phyloP scores from a whole-genome alignment of 768 basidiomycete species.

The Lentinus brumalis region DNA sequence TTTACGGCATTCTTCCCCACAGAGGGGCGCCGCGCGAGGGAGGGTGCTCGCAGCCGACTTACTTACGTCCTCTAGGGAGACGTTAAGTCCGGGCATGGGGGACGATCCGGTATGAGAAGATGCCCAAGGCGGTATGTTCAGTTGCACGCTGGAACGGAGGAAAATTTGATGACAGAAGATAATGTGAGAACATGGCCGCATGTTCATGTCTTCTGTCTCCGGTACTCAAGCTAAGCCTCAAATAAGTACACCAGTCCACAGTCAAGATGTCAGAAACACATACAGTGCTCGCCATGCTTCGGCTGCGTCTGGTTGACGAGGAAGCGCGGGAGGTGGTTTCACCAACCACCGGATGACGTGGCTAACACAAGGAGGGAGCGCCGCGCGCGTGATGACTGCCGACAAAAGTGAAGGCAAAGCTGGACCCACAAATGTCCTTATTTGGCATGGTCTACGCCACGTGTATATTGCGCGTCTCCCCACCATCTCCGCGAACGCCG shows the following conservation, averaged over 20 bases:
- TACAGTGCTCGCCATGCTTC: too few relatives aligned
- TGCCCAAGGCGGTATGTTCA: background rate
- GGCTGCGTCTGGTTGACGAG: too few relatives aligned
- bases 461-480: background rate
- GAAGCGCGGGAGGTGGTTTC: too few relatives aligned
- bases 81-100: background rate
- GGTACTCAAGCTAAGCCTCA: too few relatives aligned
- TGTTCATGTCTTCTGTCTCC: too few relatives aligned
- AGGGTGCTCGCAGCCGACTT: background rate
- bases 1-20: background rate
- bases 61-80: background rate
- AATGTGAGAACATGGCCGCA: background rate
- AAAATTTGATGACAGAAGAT: background rate
- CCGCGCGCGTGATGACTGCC: background rate
- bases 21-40: background rate
- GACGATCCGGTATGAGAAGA: background rate
- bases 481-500: too few relatives aligned
- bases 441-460: background rate
- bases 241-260: too few relatives aligned
- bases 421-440: constrained; percentile 20
- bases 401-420: background rate
- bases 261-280: too few relatives aligned
- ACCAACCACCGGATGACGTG: background rate
- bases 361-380: background rate
- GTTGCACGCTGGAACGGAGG: background rate